phyloP scores from a whole-genome alignment of 805 yeast species.

The Kazachstania taianensis region DNA sequence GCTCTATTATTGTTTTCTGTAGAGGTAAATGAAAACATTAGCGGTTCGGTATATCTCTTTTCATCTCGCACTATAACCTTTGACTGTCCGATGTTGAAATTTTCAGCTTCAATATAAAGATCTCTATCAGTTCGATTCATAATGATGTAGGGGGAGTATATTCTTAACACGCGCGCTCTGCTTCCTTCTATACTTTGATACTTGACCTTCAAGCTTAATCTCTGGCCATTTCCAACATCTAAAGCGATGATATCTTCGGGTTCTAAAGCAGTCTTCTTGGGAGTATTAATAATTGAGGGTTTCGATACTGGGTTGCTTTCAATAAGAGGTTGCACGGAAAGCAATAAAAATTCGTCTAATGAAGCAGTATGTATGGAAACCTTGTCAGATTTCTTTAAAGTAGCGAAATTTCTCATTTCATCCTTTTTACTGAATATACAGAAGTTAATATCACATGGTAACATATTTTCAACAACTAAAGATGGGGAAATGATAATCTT shows the following conservation, averaged over 20 bases:
- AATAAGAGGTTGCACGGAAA: conserved; percentile 57
- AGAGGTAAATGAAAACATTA: conserved; percentile 75
- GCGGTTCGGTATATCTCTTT: conserved; percentile 39
- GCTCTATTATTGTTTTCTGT: conserved; percentile 60
- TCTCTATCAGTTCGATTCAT: conserved; percentile 70
- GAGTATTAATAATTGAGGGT: conserved; percentile 36
- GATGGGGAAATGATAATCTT: conserved; percentile 73
- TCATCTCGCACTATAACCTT: conserved; percentile 25
- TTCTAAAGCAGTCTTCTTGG: conserved; percentile 42
- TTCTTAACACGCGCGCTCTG: conserved; percentile 48
- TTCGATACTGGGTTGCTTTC: conserved; percentile 30
- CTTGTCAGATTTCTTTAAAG: conserved; percentile 53
- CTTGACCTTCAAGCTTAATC: conserved; percentile 50
- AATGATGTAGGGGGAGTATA: conserved; percentile 80
- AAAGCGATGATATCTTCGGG: conserved; percentile 45
- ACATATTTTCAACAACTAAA: conserved; percentile 66
- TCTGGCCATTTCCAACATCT: conserved; percentile 56
- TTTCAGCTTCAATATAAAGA: conserved; percentile 47
- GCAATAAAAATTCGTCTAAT: conserved; percentile 54
- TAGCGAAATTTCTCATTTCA: conserved; percentile 55
- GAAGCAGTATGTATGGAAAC: conserved; percentile 74
- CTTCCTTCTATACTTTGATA: conserved; percentile 44
- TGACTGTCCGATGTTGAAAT: conserved; percentile 43
- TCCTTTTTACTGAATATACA: conserved; percentile 67
- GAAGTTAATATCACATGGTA: conserved; percentile 75